Percentiles rank a stretch among this genome's conserved stretches.
Conservation (phyloP, 371 early-diverging fungal species). For the Batrachochytrium dendrobatidis region DNA sequence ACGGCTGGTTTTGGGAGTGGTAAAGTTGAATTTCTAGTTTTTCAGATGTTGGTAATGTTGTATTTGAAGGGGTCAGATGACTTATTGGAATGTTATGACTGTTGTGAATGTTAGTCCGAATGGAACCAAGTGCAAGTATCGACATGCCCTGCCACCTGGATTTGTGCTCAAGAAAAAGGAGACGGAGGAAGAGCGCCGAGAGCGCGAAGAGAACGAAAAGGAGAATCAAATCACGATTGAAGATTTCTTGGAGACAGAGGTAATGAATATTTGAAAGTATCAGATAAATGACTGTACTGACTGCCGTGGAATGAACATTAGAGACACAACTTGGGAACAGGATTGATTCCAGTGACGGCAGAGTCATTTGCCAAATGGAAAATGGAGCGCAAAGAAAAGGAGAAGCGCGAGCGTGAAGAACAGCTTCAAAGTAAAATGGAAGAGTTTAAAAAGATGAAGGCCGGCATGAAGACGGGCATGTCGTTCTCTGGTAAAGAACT, state of each 20-base stretch:
- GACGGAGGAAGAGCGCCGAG: conserved; percentile 56
- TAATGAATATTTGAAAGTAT: conserved; percentile 12
- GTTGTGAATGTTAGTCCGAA: conserved; percentile 30
- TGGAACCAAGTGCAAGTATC: conserved; percentile 81
- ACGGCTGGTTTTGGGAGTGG: conserved; percentile 99
- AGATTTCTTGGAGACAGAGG: conserved; percentile 93
- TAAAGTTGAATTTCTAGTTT: too few relatives aligned
- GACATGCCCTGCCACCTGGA: conserved; percentile 97
- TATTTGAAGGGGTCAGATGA: too few relatives aligned
- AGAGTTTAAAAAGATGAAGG: conserved; percentile 62
- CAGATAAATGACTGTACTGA: background rate
- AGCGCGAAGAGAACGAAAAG: conserved; percentile 61
- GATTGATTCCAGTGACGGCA: conserved; percentile 93
- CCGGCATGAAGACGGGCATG: conserved; percentile 86
- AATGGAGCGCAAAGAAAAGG: conserved; percentile 67
- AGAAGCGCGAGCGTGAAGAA: conserved; percentile 62
- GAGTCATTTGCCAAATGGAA: conserved; percentile 96
- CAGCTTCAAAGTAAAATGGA: conserved; percentile 77
- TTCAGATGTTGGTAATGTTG: too few relatives aligned
- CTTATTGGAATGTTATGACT: conserved; percentile 53
- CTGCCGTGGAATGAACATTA: conserved; percentile 20
- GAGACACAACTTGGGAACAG: conserved; percentile 90
- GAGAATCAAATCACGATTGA: conserved; percentile 79
- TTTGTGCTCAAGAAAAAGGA: conserved; percentile 86
- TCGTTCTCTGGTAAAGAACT: conserved; percentile 86